Evolutionary conservation across 257 asterid genomes (phyloP).

Genomic region (Forsythia viridissima): DNA sequence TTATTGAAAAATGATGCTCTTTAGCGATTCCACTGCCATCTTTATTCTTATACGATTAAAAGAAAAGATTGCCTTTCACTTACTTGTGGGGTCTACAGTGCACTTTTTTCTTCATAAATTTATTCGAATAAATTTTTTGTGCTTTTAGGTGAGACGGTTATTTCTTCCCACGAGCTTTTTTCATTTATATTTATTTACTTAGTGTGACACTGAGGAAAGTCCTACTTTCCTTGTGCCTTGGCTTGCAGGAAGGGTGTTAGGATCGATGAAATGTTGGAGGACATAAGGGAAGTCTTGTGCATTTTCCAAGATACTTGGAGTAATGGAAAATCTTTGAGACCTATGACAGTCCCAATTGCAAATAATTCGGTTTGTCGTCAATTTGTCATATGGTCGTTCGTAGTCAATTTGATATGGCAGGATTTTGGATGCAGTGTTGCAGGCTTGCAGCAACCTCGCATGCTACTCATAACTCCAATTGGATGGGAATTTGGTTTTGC

Average conservation of each 20-base stretch:
- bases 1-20: background rate
- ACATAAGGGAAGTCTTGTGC: slow-evolving; percentile 67
- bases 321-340: slow-evolving; percentile 5
- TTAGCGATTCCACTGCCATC: background rate
- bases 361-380: background rate
- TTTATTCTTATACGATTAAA: background rate
- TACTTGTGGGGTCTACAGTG: background rate
- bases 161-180: background rate
- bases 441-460: background rate
- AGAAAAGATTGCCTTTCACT: background rate
- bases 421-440: background rate
- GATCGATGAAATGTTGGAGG: slow-evolving; percentile 62
- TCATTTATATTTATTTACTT: background rate
- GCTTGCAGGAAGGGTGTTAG: slow-evolving; percentile 61
- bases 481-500: background rate
- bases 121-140: background rate
- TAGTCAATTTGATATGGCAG: background rate
- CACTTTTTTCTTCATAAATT: background rate
- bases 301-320: slow-evolving; percentile 39
- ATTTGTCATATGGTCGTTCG: background rate
- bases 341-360: background rate
- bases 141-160: background rate
- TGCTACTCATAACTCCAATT: background rate
- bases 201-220: background rate
- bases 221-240: slow-evolving; percentile 5